Conservation (phyloP, 768 basidiomycete genomes). For the Phaeotremella fagi region DNA sequence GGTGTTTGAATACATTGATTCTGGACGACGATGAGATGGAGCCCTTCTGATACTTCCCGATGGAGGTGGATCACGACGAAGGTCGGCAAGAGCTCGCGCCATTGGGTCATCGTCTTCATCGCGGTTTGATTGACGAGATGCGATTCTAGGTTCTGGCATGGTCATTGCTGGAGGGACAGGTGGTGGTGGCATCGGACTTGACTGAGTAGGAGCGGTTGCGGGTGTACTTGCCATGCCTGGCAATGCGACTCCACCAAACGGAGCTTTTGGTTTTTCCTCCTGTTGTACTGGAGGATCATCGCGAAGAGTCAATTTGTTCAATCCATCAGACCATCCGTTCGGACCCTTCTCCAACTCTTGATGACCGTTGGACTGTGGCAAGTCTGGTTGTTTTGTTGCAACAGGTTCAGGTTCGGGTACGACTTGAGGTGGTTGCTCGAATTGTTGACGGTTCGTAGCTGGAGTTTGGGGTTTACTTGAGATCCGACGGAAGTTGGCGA, state of each 20-base stretch:
- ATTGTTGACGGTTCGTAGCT: neutral
- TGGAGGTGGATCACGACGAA: conserved; percentile 46
- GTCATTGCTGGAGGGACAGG: conserved; percentile 33
- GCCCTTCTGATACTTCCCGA: conserved; percentile 39
- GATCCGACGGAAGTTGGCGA: conserved; percentile 49
- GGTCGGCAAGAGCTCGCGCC: conserved; percentile 49
- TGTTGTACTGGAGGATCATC: conserved; percentile 10
- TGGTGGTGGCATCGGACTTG: conserved; percentile 31
- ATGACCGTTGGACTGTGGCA: conserved; percentile 1
- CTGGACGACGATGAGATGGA: conserved; percentile 41
- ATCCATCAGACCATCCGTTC: conserved; percentile 14
- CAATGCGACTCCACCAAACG: conserved; percentile 42
- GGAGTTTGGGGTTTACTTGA: conserved; percentile 53
- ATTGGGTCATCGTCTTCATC: conserved; percentile 50
- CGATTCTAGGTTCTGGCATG: conserved; percentile 37
- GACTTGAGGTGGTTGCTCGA: neutral
- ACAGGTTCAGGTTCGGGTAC: conserved; percentile 1
- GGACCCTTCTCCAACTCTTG: neutral
- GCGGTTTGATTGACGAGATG: conserved; percentile 30
- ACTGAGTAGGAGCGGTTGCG: conserved; percentile 9
- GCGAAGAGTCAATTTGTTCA: conserved; percentile 14
- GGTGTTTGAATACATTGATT: conserved; percentile 29
- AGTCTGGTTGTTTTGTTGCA: no score
- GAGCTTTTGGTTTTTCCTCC: conserved; percentile 13
- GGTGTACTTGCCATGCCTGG: conserved; percentile 33